A percentile compares a stretch with the other conserved stretches of the same genome.
These are phyloP conservation scores for Lumnitzera littorea DNA, from an alignment of 345 rosid genomes.

Conservation along the genomic window DNA sequence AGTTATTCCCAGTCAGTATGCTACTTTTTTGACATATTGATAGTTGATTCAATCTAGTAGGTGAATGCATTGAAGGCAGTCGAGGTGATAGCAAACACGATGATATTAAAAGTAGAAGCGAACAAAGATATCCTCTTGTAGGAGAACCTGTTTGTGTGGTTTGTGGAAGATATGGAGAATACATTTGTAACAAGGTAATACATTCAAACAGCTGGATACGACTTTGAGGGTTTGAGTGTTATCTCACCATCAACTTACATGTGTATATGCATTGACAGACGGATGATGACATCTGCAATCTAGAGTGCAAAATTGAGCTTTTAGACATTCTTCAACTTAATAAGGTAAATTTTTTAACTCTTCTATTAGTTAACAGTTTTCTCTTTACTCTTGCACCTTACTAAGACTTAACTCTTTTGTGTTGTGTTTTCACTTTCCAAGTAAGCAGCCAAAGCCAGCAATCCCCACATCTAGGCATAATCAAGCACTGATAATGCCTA, in stretches of 20 bases:
- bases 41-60: conserved; percentile 11
- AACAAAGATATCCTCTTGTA: conserved; percentile 46
- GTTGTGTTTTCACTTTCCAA: conserved; percentile 20
- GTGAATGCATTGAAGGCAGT: conserved; percentile 19
- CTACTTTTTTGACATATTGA: neutral
- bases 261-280: conserved; percentile 33
- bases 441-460: conserved; percentile 12
- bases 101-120: conserved; percentile 29
- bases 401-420: neutral
- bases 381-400: conserved; percentile 3
- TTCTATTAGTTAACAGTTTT: conserved; percentile 6
- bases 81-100: neutral
- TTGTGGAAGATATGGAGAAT: conserved; percentile 71
- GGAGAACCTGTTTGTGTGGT: conserved; percentile 67
- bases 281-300: conserved; percentile 68
- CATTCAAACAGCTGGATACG: neutral
- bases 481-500: conserved; percentile 14
- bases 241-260: conserved; percentile 1
- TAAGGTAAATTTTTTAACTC: conserved; percentile 27
- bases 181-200: conserved; percentile 59
- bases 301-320: conserved; percentile 62
- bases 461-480: conserved; percentile 16
- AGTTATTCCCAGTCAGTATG: no score
- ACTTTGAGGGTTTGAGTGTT: conserved; percentile 5
- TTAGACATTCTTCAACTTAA: conserved; percentile 28